A percentile compares a stretch with the other conserved stretches of the same genome.
Evolutionary conservation across 148 eudicot species (phyloP).

Genomic region (Vaccinium vitisidaea): DNA sequence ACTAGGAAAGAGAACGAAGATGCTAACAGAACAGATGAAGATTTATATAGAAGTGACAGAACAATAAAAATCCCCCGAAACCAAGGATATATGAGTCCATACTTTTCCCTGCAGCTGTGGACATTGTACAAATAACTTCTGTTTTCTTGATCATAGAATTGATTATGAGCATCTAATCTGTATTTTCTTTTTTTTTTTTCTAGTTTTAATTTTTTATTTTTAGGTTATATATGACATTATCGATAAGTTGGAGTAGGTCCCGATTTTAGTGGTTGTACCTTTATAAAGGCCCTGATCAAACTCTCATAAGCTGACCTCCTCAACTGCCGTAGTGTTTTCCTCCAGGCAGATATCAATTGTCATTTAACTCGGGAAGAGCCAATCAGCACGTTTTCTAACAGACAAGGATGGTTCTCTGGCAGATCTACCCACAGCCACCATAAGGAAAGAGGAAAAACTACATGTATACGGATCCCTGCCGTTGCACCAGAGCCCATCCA

Average conservation of each 20-base stretch:
- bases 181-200: background rate
- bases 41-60: background rate
- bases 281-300: background rate
- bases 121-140: background rate
- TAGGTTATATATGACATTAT: background rate
- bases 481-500: constrained; percentile 96
- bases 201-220: background rate
- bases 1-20: background rate
- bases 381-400: constrained; percentile 87
- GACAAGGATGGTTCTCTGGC: constrained; percentile 94
- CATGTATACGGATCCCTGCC: constrained; percentile 96
- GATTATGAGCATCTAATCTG: background rate
- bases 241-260: background rate
- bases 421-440: constrained; percentile 83
- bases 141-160: background rate
- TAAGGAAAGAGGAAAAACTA: constrained; percentile 61
- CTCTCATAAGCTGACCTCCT: constrained; percentile 53
- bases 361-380: constrained; percentile 87
- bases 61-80: background rate
- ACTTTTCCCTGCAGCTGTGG: background rate
- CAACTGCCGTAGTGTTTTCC: constrained; percentile 62
- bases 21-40: background rate
- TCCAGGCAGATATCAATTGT: constrained; percentile 51
- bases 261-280: background rate
- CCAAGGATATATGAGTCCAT: background rate